phyloP scores from a whole-genome alignment of 163 green algal species.

The Chlamydomonas reinhardtii region DNA sequence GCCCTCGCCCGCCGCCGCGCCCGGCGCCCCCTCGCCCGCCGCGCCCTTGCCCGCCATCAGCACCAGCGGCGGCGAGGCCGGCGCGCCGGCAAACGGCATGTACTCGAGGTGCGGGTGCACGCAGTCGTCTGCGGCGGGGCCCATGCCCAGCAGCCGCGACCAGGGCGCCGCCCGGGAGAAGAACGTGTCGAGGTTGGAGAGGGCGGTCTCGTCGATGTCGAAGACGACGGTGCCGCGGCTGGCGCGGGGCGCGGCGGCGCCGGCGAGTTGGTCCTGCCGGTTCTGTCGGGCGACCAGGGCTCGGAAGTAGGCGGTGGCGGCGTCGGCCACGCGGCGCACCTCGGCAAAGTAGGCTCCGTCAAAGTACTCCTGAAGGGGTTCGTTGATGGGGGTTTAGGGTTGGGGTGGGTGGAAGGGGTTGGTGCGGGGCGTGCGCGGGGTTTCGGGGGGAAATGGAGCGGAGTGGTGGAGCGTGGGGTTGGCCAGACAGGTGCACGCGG shows the following conservation, averaged over 20 bases:
- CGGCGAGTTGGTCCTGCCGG: neutral
- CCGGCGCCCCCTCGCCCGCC: neutral
- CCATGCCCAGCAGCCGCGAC: neutral
- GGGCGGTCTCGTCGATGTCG: slow-evolving; percentile 74
- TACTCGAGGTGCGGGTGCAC: slow-evolving; percentile 32
- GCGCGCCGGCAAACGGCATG: neutral
- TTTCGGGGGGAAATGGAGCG: no score
- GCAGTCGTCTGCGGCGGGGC: neutral
- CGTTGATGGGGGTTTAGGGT: neutral
- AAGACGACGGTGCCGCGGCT: slow-evolving; percentile 39
- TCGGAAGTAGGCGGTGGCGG: slow-evolving; percentile 20
- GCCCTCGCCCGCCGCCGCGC: neutral
- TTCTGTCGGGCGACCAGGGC: neutral
- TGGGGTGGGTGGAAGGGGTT: neutral
- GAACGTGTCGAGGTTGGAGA: slow-evolving; percentile 68
- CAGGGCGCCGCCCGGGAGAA: neutral
- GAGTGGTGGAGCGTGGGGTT: no score
- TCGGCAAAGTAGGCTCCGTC: slow-evolving; percentile 27
- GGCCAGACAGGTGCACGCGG: no score
- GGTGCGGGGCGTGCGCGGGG: neutral
- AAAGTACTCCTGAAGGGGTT: slow-evolving; percentile 12
- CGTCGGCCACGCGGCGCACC: slow-evolving; percentile 29
- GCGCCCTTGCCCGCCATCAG: neutral
- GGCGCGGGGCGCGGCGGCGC: neutral
- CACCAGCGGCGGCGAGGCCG: neutral